Base-by-base conservation (phyloP, 768 basidiomycete genomes). In the Hygrophorus russula region DNA sequence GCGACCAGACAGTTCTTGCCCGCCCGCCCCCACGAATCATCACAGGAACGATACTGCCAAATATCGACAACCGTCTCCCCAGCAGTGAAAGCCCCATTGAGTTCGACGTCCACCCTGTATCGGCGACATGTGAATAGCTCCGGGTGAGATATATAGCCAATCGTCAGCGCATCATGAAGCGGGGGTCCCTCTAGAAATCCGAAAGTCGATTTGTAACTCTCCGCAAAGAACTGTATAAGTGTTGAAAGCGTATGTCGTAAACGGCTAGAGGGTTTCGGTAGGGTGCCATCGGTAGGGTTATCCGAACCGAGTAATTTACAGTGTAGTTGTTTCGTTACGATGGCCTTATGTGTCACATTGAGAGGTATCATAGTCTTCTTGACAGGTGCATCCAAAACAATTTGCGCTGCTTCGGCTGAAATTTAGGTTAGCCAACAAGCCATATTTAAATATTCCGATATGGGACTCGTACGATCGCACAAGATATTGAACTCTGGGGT, bases 181-280 rank as follows among this genome's bases (percentile, higher is more conserved):
- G 91, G 91, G 5, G 91, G 91, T 0, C 88, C 90, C 28, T 83
- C 70, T n/a, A 68, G 57, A 57, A 93, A 93, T n/a, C 76, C 78
- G 49, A 89, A 93, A 0, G 78, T 80, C 2, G 73, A 63, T 53
- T 76, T 73, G 61, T 92, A 90, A 2, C 77, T 49, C 3, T 74
- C 71, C 4, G 82, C 78, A 53, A 93, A 92, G 61, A 75, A 88
- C 39, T 59, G 68, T 48, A 92, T 69, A 12, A 90, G 62, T 0
- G 84, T 88, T 2, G 80, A 87, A 7, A 91, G 63, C 24, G 78
- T 82, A 54, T 78, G 73, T 9, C 87, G 73, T 14, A 92, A 72
- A 35, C 69, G 71, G 4, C 63, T 65, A 4, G 56, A 48, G 6
- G 66, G 49, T 35, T 51, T 51, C 5, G 69, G 63, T 7, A 70